Percentiles rank a stretch among this genome's conserved stretches.
These are phyloP conservation scores for Parietaria judaica DNA, from an alignment of 306 rosid species.

Conservation along the genomic window DNA sequence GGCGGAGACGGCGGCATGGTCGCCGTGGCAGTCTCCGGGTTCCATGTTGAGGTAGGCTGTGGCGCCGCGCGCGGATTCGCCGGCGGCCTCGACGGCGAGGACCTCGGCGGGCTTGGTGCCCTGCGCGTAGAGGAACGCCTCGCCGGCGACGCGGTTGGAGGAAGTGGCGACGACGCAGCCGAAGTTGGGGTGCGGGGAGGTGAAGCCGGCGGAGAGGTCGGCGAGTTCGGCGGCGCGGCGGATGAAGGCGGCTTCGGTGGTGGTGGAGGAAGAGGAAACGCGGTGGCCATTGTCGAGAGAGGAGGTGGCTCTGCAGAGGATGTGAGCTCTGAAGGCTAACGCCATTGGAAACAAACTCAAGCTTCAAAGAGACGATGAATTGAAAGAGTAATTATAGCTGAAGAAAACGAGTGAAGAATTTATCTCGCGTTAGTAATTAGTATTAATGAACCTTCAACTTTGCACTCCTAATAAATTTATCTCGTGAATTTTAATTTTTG, in stretches of 20 bases:
- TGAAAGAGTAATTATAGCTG: no score
- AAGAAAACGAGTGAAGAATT: no score
- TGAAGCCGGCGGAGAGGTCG: conserved; percentile 73
- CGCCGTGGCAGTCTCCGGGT: conserved; percentile 84
- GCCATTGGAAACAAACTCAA: conserved; percentile 12
- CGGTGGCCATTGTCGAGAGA: neutral
- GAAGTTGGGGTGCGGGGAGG: conserved; percentile 83
- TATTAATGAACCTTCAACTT: no score
- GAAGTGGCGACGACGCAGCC: conserved; percentile 73
- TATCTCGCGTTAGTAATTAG: no score
- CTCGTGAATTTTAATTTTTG: no score
- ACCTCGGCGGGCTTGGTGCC: conserved; percentile 81
- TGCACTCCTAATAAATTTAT: no score
- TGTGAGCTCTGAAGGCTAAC: conserved; percentile 21
- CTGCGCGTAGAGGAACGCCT: conserved; percentile 83
- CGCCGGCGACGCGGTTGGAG: conserved; percentile 49
- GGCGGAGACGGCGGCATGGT: conserved; percentile 66
- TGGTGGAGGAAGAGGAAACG: neutral
- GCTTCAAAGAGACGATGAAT: no score
- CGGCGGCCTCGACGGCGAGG: conserved; percentile 63
- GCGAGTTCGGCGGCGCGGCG: conserved; percentile 62
- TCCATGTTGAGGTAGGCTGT: conserved; percentile 87
- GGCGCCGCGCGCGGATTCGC: conserved; percentile 33
- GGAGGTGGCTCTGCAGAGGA: conserved; percentile 34
- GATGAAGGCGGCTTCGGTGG: conserved; percentile 42